Evolutionary conservation across 73 alveolate genomes (phyloP).

Genomic region (Paramecium tetraurelia): DNA sequence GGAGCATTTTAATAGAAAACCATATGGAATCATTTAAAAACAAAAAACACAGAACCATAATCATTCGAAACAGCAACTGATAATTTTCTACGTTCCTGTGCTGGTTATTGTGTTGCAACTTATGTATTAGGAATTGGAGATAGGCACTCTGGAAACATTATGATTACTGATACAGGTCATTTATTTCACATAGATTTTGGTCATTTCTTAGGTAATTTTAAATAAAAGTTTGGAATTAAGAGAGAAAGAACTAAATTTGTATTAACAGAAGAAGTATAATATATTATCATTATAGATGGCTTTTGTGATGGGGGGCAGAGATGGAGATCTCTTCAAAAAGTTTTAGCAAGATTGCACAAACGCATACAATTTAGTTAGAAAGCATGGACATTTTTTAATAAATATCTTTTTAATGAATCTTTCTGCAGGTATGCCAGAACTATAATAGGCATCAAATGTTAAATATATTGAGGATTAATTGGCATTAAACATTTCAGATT

Average conservation of each 20-base stretch:
- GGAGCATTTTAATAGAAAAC: conserved; percentile 73
- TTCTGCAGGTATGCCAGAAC: conserved; percentile 92
- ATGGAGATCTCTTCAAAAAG: conserved; percentile 68
- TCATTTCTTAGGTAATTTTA: conserved; percentile 94
- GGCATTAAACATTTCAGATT: conserved; percentile 63
- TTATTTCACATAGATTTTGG: conserved; percentile 99
- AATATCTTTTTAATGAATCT: conserved; percentile 89
- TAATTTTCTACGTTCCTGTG: conserved; percentile 86
- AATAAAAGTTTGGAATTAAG: conserved; percentile 86
- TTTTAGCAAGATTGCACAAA: conserved; percentile 77
- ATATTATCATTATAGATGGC: conserved; percentile 87
- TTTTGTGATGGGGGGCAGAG: conserved; percentile 85
- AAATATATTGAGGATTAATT: conserved; percentile 67
- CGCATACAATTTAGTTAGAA: conserved; percentile 87
- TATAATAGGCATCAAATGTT: conserved; percentile 74
- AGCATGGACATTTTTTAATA: conserved; percentile 74
- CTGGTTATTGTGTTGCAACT: conserved; percentile 96
- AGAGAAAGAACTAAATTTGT: conserved; percentile 80
- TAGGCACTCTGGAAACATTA: conserved; percentile 95
- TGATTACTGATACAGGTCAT: conserved; percentile 89
- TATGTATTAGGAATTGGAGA: conserved; percentile 95
- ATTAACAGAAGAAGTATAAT: conserved; percentile 69
- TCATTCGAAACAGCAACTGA: conserved; percentile 67
- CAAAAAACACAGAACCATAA: conserved; percentile 49
- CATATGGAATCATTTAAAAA: conserved; percentile 63